These are phyloP conservation scores for Barbarea vulgaris DNA, from an alignment of 345 rosid genomes.

Conservation along the genomic window DNA sequence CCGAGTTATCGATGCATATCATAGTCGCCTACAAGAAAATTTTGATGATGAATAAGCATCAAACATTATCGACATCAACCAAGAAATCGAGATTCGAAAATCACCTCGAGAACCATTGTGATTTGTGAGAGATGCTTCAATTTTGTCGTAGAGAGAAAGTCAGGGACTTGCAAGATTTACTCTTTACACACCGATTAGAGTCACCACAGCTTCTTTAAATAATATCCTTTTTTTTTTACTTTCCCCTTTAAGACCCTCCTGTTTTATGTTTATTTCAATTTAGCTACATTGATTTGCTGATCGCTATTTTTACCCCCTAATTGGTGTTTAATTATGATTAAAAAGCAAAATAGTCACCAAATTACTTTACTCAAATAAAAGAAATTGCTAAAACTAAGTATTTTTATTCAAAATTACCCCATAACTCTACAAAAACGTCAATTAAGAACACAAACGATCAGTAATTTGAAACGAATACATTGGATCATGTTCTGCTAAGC, in stretches of 20 bases:
- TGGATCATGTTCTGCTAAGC: conserved; percentile 42
- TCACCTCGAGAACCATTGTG: conserved; percentile 81
- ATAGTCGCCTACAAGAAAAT: conserved; percentile 72
- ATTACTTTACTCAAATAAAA: not conserved
- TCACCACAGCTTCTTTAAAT: not conserved
- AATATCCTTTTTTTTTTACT: not conserved
- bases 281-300: not conserved
- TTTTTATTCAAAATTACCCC: conserved; percentile 15
- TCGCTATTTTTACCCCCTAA: not conserved
- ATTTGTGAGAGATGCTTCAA: conserved; percentile 23
- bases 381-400: not conserved
- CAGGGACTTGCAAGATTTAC: conserved; percentile 26
- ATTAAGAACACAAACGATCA: conserved; percentile 2
- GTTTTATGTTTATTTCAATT: not conserved
- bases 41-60: not conserved
- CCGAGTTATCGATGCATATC: conserved; percentile 86
- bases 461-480: conserved; percentile 1
- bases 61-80: not conserved
- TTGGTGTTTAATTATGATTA: not conserved
- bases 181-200: not conserved
- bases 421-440: conserved; percentile 1
- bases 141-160: conserved; percentile 36
- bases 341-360: not conserved
- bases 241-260: not conserved
- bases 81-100: conserved; percentile 8